These are phyloP conservation scores for Aureoboletus auriporus DNA, from an alignment of 768 basidiomycete species.

Conservation along the genomic window DNA sequence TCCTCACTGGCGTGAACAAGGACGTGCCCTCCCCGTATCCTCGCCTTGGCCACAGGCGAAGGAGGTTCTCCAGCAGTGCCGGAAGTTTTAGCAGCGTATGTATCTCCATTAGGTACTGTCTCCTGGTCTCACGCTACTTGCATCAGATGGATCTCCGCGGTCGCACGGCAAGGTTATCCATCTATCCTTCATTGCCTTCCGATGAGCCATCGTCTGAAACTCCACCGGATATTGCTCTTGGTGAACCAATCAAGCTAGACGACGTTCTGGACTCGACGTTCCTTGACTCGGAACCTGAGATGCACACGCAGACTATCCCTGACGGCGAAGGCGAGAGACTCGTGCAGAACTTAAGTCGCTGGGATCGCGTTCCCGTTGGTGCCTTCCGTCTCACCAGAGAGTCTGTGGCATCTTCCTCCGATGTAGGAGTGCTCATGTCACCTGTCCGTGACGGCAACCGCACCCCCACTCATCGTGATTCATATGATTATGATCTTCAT, in stretches of 20 bases:
- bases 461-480: slow-evolving; percentile 42
- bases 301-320: slow-evolving; percentile 24
- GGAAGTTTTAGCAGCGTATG: slow-evolving; percentile 37
- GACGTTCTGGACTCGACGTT: slow-evolving; percentile 77
- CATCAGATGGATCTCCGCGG: slow-evolving; percentile 29
- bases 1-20: slow-evolving; percentile 29
- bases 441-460: slow-evolving; percentile 55
- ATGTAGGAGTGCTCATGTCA: slow-evolving; percentile 39
- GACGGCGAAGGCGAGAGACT: slow-evolving; percentile 38
- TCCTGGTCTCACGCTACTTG: slow-evolving; percentile 5
- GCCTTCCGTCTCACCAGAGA: slow-evolving; percentile 65
- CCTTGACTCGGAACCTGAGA: slow-evolving; percentile 54
- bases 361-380: slow-evolving; percentile 71
- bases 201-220: slow-evolving; percentile 33
- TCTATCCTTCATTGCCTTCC: slow-evolving; percentile 31
- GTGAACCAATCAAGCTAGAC: slow-evolving; percentile 56
- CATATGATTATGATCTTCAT: slow-evolving; percentile 30
- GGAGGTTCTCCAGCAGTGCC: slow-evolving; percentile 27
- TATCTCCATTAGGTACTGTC: slow-evolving; percentile 9
- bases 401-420: slow-evolving; percentile 20
- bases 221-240: slow-evolving; percentile 36
- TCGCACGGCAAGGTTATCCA: slow-evolving; percentile 32
- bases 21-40: slow-evolving; percentile 31
- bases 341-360: slow-evolving; percentile 52
- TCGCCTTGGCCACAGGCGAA: slow-evolving; percentile 20